Conservation (phyloP, 805 yeast species). For the Jamesozyma piceae region DNA sequence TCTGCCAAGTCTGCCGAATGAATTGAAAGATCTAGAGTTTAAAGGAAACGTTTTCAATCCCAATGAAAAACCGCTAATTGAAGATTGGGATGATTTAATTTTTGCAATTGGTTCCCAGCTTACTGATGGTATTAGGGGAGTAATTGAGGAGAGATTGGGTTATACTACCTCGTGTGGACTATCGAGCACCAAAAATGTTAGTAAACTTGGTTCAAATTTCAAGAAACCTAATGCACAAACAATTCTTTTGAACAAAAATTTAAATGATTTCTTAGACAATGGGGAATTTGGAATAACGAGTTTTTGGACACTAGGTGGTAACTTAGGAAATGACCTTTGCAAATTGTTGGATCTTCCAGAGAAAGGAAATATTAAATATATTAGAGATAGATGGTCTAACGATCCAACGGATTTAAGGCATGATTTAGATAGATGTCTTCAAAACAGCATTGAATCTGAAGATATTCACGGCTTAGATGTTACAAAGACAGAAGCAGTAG, state of each 20-base stretch:
- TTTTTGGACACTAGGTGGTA: constrained; percentile 89
- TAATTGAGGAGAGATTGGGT: constrained; percentile 46
- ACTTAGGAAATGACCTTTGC: constrained; percentile 55
- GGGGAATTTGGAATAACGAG: constrained; percentile 55
- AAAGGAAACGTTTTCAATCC: constrained; percentile 15
- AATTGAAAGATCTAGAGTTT: constrained; percentile 15
- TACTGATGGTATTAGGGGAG: constrained; percentile 43
- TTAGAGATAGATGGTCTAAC: constrained; percentile 41
- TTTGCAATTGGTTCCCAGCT: constrained; percentile 57
- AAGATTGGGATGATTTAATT: constrained; percentile 78
- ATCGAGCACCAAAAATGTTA: constrained; percentile 62
- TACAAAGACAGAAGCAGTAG: constrained; percentile 40
- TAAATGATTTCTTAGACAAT: constrained; percentile 42
- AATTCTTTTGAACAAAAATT: constrained; percentile 43
- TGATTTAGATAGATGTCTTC: constrained; percentile 10
- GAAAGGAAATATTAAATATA: constrained; percentile 38
- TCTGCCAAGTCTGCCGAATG: constrained; percentile 21
- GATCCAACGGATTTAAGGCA: constrained; percentile 30
- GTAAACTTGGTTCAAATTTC: constrained; percentile 80
- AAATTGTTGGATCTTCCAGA: constrained; percentile 44
- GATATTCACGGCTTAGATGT: constrained; percentile 19
- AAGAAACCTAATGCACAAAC: constrained; percentile 86
- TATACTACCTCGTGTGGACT: constrained; percentile 90
- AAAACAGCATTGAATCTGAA: constrained; percentile 1
- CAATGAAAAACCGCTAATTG: constrained; percentile 11